These are phyloP conservation scores for Talaromyces liani DNA, from an alignment of 495 filamentous ascomycete genomes.

Conservation along the genomic window DNA sequence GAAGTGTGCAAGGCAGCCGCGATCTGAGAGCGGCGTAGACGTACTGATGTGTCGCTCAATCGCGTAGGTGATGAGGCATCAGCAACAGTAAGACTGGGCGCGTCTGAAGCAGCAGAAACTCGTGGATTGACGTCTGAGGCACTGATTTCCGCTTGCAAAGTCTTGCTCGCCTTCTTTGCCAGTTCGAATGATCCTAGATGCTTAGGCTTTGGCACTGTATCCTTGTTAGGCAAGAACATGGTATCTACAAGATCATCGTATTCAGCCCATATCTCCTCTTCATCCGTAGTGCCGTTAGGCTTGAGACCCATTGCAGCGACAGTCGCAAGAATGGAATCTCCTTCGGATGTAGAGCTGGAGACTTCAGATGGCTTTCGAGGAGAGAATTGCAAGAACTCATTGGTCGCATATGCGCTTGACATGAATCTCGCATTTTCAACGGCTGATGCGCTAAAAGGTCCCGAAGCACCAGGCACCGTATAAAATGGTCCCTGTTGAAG, in stretches of 20 bases:
- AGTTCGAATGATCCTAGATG: constrained; percentile 21
- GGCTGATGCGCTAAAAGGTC: constrained; percentile 32
- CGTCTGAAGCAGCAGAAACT: constrained; percentile 10
- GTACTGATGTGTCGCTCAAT: constrained; percentile 27
- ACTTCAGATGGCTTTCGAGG: constrained; percentile 61
- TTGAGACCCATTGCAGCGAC: constrained; percentile 57
- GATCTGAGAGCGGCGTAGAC: constrained; percentile 34
- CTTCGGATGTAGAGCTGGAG: constrained; percentile 61
- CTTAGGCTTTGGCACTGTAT: constrained; percentile 16
- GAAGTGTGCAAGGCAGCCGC: constrained; percentile 34
- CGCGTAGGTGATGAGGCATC: constrained; percentile 19
- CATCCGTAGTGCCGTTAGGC: constrained; percentile 49
- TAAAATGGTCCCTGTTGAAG: constrained; percentile 15
- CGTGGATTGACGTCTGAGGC: constrained; percentile 9
- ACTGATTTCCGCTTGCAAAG: constrained; percentile 33
- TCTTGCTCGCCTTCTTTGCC: constrained; percentile 33
- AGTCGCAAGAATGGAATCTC: constrained; percentile 30
- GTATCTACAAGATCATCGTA: constrained; percentile 86
- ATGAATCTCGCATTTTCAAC: constrained; percentile 25
- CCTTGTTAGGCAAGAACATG: constrained; percentile 46
- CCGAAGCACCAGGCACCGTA: constrained; percentile 23
- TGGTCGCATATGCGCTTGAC: constrained; percentile 28
- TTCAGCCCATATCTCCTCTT: constrained; percentile 93
- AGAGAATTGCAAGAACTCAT: constrained; percentile 67
- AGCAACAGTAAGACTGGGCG: constrained; percentile 16